Conservation (phyloP, 2,329 filamentous ascomycete genomes). For the Calonectria ilicicola region DNA sequence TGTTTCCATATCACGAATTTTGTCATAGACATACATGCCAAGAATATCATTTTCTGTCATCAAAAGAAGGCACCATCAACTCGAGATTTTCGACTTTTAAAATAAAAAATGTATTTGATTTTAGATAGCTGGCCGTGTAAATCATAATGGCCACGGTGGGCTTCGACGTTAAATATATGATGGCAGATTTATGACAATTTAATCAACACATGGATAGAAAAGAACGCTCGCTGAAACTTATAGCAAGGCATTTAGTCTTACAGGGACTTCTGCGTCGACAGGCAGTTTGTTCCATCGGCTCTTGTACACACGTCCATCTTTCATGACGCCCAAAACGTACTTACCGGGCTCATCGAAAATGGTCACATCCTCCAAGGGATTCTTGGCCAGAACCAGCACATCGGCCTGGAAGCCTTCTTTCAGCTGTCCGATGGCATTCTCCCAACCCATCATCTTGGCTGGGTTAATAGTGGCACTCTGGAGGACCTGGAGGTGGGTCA, state of each 20-base stretch:
- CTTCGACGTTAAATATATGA: neutral
- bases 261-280: conserved; percentile 29
- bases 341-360: conserved; percentile 61
- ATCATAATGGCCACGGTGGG: neutral
- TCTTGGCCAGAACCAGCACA: conserved; percentile 61
- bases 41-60: too few relatives aligned
- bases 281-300: conserved; percentile 36
- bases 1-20: too few relatives aligned
- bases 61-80: too few relatives aligned
- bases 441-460: conserved; percentile 60
- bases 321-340: conserved; percentile 63
- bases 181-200: neutral
- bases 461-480: conserved; percentile 56
- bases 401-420: conserved; percentile 63
- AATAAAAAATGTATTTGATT: neutral
- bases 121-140: neutral
- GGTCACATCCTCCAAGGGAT: conserved; percentile 66
- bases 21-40: too few relatives aligned
- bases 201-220: neutral
- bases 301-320: conserved; percentile 55
- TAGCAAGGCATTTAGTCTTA: conserved; percentile 15
- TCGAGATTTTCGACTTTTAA: too few relatives aligned
- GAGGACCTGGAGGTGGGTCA: conserved; percentile 37
- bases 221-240: neutral
- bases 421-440: conserved; percentile 60